Base-by-base conservation (phyloP, 805 yeast species). In the Wickerhamia fluorescens region DNA sequence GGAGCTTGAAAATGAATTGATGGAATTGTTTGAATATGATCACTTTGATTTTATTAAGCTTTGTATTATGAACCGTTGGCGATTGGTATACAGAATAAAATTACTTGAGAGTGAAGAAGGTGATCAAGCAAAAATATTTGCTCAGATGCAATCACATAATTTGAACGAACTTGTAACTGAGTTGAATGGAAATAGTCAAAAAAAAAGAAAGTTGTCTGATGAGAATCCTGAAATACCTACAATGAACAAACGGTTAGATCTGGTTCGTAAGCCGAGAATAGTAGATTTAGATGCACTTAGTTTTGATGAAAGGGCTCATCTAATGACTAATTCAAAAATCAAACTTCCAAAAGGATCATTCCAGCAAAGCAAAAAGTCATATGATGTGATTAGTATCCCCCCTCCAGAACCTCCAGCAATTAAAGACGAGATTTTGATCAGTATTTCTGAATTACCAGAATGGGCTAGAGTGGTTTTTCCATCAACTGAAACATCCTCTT, bases 301-400 rank as follows among this genome's bases (percentile, higher is more conserved):
- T 1, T 81, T 85, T 45, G 86, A 80, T 20, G 80, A 83, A 47
- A 89, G 92, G 0, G 61, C 81, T 0, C 82, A 73, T 40, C 58
- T 81, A 7, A 67, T 79, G 72, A 70, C 87, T 1, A 66, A 71
- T 0, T 58, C 79, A 1, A 79, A 76, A 35, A 74, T 92, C 14
- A 68, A 69, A 30, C 68, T 92, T 3, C 97, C 98, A 0, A 70
- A 70, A 34, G 95, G 94, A 3, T 82, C 97, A 0, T 82, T 74
- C 49, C 86, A 83, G 45, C 73, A 82, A 35, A 72, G 74, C 8
- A 77, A 77, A 38, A 75, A 73, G 34, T 58, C 71, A 4, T 89
- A 89, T 56, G 97, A 89, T 47, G 94, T 86, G 42, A 83, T 88
- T 20, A 87, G 78, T 37, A 74, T 92, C n/a, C 98, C 98, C 0